phyloP scores from a whole-genome alignment of 2,329 filamentous ascomycete species.

The Stachybotrys elegans region DNA sequence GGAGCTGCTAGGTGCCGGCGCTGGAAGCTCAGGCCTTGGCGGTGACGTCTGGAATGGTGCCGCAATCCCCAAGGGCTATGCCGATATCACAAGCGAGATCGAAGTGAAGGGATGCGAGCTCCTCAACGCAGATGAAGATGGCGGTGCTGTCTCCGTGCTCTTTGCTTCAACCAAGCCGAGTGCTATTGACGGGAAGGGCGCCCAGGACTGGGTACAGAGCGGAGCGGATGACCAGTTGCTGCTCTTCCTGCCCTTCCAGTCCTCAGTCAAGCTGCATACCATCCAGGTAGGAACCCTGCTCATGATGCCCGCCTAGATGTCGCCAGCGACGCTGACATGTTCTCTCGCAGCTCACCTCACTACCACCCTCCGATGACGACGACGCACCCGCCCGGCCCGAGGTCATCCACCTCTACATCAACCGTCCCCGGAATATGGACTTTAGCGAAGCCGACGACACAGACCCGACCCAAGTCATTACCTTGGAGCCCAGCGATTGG shows the following conservation, averaged over 20 bases:
- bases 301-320: neutral
- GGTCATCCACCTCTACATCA: slow-evolving; percentile 80
- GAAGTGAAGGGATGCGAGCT: slow-evolving; percentile 79
- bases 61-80: slow-evolving; percentile 72
- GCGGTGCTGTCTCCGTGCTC: slow-evolving; percentile 66
- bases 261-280: slow-evolving; percentile 83
- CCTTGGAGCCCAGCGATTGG: slow-evolving; percentile 74
- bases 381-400: slow-evolving; percentile 76
- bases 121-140: slow-evolving; percentile 76
- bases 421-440: slow-evolving; percentile 82
- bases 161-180: slow-evolving; percentile 68
- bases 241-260: slow-evolving; percentile 86
- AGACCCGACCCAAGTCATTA: slow-evolving; percentile 72
- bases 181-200: slow-evolving; percentile 47
- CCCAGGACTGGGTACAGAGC: slow-evolving; percentile 86
- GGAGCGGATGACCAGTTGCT: slow-evolving; percentile 96
- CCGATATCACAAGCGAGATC: slow-evolving; percentile 76
- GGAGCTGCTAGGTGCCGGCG: slow-evolving; percentile 43
- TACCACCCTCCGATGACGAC: slow-evolving; percentile 65
- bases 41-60: slow-evolving; percentile 66
- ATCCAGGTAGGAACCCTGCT: slow-evolving; percentile 47
- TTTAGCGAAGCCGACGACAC: slow-evolving; percentile 93
- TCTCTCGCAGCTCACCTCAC: slow-evolving; percentile 71
- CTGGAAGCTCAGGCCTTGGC: slow-evolving; percentile 32
- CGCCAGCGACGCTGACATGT: slow-evolving; percentile 11